Conservation (phyloP, 164 flowering plant genomes). For the Vitis labrusca region DNA sequence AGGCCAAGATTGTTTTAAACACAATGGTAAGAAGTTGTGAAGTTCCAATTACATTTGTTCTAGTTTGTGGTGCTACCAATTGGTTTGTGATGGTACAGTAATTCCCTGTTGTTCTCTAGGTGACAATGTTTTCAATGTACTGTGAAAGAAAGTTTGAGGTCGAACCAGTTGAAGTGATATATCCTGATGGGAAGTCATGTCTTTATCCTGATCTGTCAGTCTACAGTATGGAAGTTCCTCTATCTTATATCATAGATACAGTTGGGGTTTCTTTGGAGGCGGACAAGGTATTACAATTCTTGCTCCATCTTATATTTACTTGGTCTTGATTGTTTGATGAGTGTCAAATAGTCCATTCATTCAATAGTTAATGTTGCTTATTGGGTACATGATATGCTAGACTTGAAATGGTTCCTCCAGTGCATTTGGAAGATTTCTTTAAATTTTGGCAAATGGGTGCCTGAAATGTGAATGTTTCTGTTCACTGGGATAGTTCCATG, state of each 20-base stretch:
- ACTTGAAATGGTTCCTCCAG: no score
- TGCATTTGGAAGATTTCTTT: no score
- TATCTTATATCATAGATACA: constrained; percentile 67
- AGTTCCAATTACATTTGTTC: neutral
- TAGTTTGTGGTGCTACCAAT: constrained; percentile 1
- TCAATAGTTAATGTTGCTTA: no score
- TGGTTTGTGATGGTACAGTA: neutral
- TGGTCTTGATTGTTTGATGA: no score
- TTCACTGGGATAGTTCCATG: neutral
- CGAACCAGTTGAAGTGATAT: constrained; percentile 89
- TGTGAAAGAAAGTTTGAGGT: constrained; percentile 85
- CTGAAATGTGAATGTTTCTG: neutral
- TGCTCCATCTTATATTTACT: neutral
- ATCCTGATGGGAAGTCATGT: constrained; percentile 56
- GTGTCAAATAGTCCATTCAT: no score
- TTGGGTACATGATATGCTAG: no score
- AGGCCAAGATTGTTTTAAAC: constrained; percentile 91
- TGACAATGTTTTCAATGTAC: constrained; percentile 80
- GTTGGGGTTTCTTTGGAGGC: constrained; percentile 74
- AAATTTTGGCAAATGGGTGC: no score
- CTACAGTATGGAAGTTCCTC: constrained; percentile 71
- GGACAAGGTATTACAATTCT: constrained; percentile 47
- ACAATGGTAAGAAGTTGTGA: constrained; percentile 60
- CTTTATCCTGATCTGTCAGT: constrained; percentile 74
- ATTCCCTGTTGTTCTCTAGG: constrained; percentile 38